Conservation (phyloP, 805 yeast genomes). For the Wickerhamiella kurtzmanii region DNA sequence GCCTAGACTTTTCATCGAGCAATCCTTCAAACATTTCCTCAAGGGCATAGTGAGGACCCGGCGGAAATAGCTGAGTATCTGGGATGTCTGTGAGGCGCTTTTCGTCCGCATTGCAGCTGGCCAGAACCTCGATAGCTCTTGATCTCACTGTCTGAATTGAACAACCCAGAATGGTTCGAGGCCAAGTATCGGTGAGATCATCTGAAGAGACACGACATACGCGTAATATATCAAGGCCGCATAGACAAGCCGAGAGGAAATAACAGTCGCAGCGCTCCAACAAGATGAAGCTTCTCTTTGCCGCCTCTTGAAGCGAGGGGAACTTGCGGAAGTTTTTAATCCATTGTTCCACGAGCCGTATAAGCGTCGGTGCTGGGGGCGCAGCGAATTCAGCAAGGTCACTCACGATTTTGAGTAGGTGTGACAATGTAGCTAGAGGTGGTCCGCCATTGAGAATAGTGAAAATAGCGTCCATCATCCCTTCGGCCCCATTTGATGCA, state of each 20-base stretch:
- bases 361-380: neutral
- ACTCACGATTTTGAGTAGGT: neutral
- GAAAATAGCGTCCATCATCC: neutral
- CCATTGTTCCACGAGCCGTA: constrained; percentile 2
- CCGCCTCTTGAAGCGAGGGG: constrained; percentile 5
- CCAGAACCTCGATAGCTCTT: constrained; percentile 8
- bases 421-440: neutral
- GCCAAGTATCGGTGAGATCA: neutral
- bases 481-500: neutral
- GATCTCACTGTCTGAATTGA: constrained; percentile 6
- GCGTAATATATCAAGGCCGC: neutral
- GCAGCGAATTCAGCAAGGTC: neutral
- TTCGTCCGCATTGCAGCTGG: constrained; percentile 1
- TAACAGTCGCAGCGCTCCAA: neutral
- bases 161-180: constrained; percentile 2
- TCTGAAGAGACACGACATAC: neutral
- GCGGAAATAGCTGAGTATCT: constrained; percentile 2
- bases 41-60: constrained; percentile 1
- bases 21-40: constrained; percentile 15
- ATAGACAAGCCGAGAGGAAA: constrained; percentile 1
- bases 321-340: constrained; percentile 6
- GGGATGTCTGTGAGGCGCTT: constrained; percentile 1
- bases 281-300: constrained; percentile 1
- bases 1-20: neutral
- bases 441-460: neutral